Base-by-base conservation (phyloP, 495 filamentous ascomycete species). In the Penicillium mononematosum region DNA sequence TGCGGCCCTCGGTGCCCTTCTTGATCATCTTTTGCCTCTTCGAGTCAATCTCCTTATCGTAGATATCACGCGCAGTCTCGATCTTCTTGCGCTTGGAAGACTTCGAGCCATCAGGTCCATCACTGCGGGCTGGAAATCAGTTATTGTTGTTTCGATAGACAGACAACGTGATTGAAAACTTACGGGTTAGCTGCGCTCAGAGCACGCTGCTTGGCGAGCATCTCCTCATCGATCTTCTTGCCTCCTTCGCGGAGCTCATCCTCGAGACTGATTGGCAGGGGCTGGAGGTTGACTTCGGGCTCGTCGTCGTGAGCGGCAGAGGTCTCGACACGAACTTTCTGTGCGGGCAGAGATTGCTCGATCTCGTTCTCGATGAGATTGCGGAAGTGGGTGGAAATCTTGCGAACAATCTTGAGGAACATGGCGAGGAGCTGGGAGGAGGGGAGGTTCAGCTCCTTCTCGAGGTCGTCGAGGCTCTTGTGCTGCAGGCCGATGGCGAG, bases 391-490 rank as follows among this genome's bases (percentile, higher is more conserved):
- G 81, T 79, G 0, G 88, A 86, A 32, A 96, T 79, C 73, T 96
- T 98, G 29, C 93, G 82, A 62, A 98, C 80, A 61, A 94, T 87
- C 77, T 97, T 98, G 65, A 97, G 88, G 75, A 98, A 96, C 85
- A 98, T 96, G 29, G 93, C 91, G 27, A 99, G 78, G 3, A 96
- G 78, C 72, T 98, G 94, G 22, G 86, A 88, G 10, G 82, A 78
- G 3, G 85, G 83, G 0, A 96, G 67, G 19, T 75, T 80, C 4
- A 96, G 71, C 66, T 99, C 93, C 54, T 87, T 86, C 67, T 94
- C 90, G 16, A 97, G 69, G 20, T 84, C 81, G 2, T 93, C 89
- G 5, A 99, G 70, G 29, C 83, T 85, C 76, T 98, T 98, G 45
- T 88, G 80, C 70, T 98, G 95, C 53, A 96, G 70, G 34, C 95